phyloP scores from a whole-genome alignment of 169 alveolate species.

The Plasmodium sp. region DNA sequence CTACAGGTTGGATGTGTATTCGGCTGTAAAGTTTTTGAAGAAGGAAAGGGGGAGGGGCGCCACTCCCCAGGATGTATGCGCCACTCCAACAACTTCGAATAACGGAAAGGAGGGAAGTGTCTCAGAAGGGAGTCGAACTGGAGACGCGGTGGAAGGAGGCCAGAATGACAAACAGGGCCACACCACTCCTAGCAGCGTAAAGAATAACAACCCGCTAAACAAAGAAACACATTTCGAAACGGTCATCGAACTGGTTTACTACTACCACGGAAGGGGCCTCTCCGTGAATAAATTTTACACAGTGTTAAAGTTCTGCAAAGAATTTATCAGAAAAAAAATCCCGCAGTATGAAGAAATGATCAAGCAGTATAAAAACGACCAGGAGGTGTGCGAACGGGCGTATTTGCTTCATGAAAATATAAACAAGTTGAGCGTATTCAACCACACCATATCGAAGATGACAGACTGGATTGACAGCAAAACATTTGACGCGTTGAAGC shows the following conservation, averaged over 20 bases:
- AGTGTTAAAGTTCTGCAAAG: slow-evolving; percentile 47
- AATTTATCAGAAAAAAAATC: slow-evolving; percentile 44
- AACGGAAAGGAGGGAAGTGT: not conserved
- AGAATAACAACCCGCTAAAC: not conserved
- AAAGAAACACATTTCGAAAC: slow-evolving; percentile 54
- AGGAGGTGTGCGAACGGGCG: slow-evolving; percentile 49
- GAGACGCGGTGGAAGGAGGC: not conserved
- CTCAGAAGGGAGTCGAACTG: not conserved
- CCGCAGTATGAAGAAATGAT: slow-evolving; percentile 67
- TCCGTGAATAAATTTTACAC: slow-evolving; percentile 67
- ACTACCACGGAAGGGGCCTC: slow-evolving; percentile 13
- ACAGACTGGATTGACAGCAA: slow-evolving; percentile 67
- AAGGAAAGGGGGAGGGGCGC: not conserved
- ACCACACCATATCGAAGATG: slow-evolving; percentile 64
- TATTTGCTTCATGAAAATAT: slow-evolving; percentile 39
- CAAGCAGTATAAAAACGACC: slow-evolving; percentile 29
- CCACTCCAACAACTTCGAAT: not conserved
- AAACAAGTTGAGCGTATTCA: slow-evolving; percentile 50
- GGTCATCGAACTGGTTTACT: slow-evolving; percentile 55
- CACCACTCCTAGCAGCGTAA: not conserved
- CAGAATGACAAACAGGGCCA: not conserved
- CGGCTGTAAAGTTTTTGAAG: slow-evolving; percentile 18
- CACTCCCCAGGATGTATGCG: not conserved
- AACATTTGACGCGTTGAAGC: slow-evolving; percentile 63
- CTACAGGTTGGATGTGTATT: slow-evolving; percentile 16